Conservation (phyloP, 768 basidiomycete genomes). For the Kwoniella bestiolae region DNA sequence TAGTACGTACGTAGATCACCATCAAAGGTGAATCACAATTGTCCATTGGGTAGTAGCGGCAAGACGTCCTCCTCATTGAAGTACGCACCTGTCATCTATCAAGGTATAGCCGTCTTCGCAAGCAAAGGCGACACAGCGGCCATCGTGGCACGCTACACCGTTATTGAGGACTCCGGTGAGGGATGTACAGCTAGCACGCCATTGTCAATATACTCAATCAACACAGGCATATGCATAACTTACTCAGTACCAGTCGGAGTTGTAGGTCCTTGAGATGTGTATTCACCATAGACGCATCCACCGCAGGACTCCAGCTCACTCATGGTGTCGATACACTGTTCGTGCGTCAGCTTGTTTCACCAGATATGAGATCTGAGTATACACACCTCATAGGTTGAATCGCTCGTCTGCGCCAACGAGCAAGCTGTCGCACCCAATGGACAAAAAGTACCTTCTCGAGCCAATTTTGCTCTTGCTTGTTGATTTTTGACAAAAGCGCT, state of each 20-base stretch:
- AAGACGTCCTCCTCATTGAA: too few species aligned
- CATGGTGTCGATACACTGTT: neutral
- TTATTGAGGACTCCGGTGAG: neutral
- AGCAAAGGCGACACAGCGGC: neutral
- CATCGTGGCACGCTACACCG: neutral
- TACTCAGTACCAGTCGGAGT: too few species aligned
- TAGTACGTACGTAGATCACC: too few species aligned
- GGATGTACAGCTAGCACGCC: neutral
- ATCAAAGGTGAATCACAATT: too few species aligned
- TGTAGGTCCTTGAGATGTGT: too few species aligned
- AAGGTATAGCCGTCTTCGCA: too few species aligned
- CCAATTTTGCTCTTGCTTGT: neutral
- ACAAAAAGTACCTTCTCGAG: neutral
- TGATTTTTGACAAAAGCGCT: neutral
- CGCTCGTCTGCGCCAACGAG: neutral
- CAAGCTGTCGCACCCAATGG: neutral
- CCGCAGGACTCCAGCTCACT: constrained; percentile 3
- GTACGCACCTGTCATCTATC: too few species aligned
- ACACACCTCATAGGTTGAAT: neutral
- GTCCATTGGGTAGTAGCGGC: too few species aligned
- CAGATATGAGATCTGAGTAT: neutral
- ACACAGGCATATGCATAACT: neutral
- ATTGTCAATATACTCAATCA: neutral
- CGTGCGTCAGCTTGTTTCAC: neutral
- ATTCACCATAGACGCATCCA: neutral